Base-by-base conservation (phyloP, 2,329 filamentous ascomycete genomes). In the Pseudocercospora cruenta region DNA sequence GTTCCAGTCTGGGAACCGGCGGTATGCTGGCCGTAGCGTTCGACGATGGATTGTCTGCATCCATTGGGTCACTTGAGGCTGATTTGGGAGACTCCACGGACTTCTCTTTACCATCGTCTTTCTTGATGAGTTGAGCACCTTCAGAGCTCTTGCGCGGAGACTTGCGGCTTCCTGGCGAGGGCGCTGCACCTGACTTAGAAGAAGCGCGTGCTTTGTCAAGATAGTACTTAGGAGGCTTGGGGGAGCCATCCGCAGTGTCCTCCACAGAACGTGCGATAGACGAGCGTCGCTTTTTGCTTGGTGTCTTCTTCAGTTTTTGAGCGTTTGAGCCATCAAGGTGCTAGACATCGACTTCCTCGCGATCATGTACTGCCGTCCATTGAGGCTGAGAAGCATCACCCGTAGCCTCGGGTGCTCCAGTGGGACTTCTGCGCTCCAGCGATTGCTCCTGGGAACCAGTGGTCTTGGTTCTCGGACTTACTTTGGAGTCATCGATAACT, bases 81-180 rank as follows among this genome's bases (percentile, higher is more conserved):
- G 55, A 43, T 36, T 26, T 10, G 33, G 31, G 3, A 58, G 55
- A 33, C 6, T 31, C 14, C 2, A n/a, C 24, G 1, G 53, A 2
- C 21, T 33, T 51, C 9, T 14, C 14, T 9, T 31, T 26, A 1
- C 16, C 24, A n/a, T 1, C 1, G 22, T 19, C 16, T 26, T 55
- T 10, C 6, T 19, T 58, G 55, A 2, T 31, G n/a, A 55, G 51
- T 10, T 55, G 21, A 12, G n/a, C 51, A 26, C 26, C 22, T 16
- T 31, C 51, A 55, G 55, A 43, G 31, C 55, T 58, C 10, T 39
- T 58, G n/a, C 55, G 55, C 6, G 55, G 28, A 28, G 55, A 58
- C n/a, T 58, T 36, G 31, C 33, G 16, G 10, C 21, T 19, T 10
- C 53, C 53, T n/a, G 53, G 26, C 12, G 53, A 19, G n/a, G 53